These are phyloP conservation scores for Metarhizium guizhouense DNA, from an alignment of 2,329 filamentous ascomycete species.

Conservation along the genomic window DNA sequence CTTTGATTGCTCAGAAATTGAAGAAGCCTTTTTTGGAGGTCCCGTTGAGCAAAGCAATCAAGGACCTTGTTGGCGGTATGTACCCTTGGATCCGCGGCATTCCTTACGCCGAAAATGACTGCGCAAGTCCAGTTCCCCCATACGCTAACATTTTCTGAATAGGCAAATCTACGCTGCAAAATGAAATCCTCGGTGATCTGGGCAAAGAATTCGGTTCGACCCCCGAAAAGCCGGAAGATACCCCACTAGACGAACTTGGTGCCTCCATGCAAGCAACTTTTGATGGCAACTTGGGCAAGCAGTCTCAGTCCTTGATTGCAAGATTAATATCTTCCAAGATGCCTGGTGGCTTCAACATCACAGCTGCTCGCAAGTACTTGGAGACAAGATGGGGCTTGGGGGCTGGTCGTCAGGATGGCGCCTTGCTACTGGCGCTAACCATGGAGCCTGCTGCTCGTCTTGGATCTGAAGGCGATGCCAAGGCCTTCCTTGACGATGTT, in stretches of 20 bases:
- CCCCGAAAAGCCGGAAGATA: slow-evolving; percentile 97
- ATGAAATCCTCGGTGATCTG: slow-evolving; percentile 94
- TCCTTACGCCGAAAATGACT: not conserved
- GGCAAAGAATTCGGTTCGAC: slow-evolving; percentile 98
- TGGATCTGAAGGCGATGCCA: slow-evolving; percentile 82
- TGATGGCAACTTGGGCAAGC: slow-evolving; percentile 95
- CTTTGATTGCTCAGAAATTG: slow-evolving; percentile 90
- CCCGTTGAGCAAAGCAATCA: slow-evolving; percentile 92
- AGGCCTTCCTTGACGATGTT: slow-evolving; percentile 82
- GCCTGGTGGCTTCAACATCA: slow-evolving; percentile 99
- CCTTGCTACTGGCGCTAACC: slow-evolving; percentile 78
- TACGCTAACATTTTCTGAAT: slow-evolving; percentile 8
- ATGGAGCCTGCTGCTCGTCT: slow-evolving; percentile 87
- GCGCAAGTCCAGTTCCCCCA: not conserved
- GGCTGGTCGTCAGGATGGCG: slow-evolving; percentile 81
- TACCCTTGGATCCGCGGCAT: slow-evolving; percentile 10
- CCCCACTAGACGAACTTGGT: slow-evolving; percentile 88
- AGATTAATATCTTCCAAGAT: slow-evolving; percentile 97
- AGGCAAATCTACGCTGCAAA: slow-evolving; percentile 98
- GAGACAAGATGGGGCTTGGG: slow-evolving; percentile 89
- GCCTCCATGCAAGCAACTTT: slow-evolving; percentile 97
- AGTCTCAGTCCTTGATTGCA: slow-evolving; percentile 86
- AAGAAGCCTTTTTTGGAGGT: slow-evolving; percentile 90
- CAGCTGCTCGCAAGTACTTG: slow-evolving; percentile 86
- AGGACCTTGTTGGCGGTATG: slow-evolving; percentile 93